A percentile compares a stretch with the other conserved stretches of the same genome.
These are phyloP conservation scores for Salinomyces thailandicus DNA, from an alignment of 2,329 filamentous ascomycete genomes.

Conservation along the genomic window DNA sequence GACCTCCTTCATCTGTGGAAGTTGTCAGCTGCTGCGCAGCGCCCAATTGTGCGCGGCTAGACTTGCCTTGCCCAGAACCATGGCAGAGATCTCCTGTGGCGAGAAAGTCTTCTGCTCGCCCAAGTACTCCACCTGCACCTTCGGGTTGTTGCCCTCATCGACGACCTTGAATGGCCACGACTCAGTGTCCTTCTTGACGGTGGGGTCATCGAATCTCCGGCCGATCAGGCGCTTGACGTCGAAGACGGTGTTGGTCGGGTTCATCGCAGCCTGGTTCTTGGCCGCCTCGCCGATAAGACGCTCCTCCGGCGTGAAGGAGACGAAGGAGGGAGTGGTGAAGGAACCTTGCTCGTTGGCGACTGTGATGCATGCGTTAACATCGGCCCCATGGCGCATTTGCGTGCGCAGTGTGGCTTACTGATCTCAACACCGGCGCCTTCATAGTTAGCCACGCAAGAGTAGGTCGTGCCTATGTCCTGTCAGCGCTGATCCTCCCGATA, in stretches of 20 bases:
- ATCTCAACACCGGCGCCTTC: constrained; percentile 99
- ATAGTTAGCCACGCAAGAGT: constrained; percentile 99
- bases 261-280: constrained; percentile 99
- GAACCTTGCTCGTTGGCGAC: constrained; percentile 98
- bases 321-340: constrained; percentile 98
- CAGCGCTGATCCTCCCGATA: constrained; percentile 19
- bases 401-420: constrained; percentile 46
- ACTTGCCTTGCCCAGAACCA: constrained; percentile 91
- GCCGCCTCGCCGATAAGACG: constrained; percentile 98
- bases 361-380: constrained; percentile 10
- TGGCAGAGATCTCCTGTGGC: constrained; percentile 96
- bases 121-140: constrained; percentile 92
- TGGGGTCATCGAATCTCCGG: constrained; percentile 86
- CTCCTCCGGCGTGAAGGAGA: constrained; percentile 98
- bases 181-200: constrained; percentile 97
- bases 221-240: constrained; percentile 99
- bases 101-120: constrained; percentile 93
- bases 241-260: constrained; percentile 96
- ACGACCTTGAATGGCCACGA: constrained; percentile 99
- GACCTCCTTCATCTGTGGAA: constrained; percentile 88
- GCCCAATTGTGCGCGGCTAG: too few species aligned
- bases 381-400: constrained; percentile 1
- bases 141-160: constrained; percentile 76
- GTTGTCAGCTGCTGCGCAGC: constrained; percentile 9
- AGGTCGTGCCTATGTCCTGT: constrained; percentile 71